These are phyloP conservation scores for Curvularia sp. DNA, from an alignment of 2,329 filamentous ascomycete genomes.

Conservation along the genomic window DNA sequence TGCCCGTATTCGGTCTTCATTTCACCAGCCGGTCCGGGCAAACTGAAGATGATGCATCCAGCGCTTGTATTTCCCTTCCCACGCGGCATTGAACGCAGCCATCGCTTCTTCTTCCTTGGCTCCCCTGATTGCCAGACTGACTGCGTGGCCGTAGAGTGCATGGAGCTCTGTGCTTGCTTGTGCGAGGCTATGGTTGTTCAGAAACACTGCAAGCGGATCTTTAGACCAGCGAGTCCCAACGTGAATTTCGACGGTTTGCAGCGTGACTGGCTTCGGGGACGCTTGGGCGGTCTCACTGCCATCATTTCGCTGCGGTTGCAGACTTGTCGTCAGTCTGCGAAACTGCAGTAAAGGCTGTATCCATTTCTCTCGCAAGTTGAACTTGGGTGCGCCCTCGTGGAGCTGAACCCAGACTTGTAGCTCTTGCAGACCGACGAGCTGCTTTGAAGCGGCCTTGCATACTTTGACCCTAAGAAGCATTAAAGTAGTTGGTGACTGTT, in stretches of 20 bases:
- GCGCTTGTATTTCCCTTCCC: slow-evolving; percentile 21
- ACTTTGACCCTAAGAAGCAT: slow-evolving; percentile 11
- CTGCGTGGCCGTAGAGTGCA: slow-evolving; percentile 35
- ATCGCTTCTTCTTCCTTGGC: slow-evolving; percentile 39
- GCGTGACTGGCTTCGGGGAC: background rate
- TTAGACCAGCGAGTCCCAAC: slow-evolving; percentile 15
- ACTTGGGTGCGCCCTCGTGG: slow-evolving; percentile 24
- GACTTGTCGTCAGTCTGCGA: slow-evolving; percentile 23
- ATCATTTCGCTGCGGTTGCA: background rate
- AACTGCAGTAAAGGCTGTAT: slow-evolving; percentile 41
- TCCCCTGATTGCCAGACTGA: slow-evolving; percentile 36
- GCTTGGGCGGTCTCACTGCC: background rate
- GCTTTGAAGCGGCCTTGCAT: slow-evolving; percentile 31
- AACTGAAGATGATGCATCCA: slow-evolving; percentile 20
- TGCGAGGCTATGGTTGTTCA: slow-evolving; percentile 15
- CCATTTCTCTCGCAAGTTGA: slow-evolving; percentile 35
- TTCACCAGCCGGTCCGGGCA: slow-evolving; percentile 7
- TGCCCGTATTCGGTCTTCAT: background rate
- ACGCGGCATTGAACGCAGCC: slow-evolving; percentile 33
- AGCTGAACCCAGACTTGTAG: slow-evolving; percentile 34
- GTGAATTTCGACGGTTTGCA: slow-evolving; percentile 26
- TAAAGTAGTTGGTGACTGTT: background rate
- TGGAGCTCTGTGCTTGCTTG: slow-evolving; percentile 35
- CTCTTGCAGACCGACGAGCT: slow-evolving; percentile 28
- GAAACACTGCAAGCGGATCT: slow-evolving; percentile 7